Base-by-base conservation (phyloP, 306 rosid species). In the Arachis hypogaea region DNA sequence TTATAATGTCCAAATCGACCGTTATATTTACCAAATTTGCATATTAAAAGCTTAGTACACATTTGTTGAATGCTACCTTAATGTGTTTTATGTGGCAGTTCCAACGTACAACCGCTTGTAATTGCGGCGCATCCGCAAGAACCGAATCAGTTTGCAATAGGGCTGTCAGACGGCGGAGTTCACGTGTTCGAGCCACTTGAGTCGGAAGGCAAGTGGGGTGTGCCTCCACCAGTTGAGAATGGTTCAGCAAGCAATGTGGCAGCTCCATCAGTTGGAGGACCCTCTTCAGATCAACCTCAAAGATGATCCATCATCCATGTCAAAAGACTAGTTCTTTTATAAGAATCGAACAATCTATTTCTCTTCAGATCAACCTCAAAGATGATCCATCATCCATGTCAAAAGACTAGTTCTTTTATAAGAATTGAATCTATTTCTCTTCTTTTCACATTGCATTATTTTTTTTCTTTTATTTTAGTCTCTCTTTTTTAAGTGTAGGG, bases 81-180 rank as follows among this genome's bases (percentile, higher is more conserved):
- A 4, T 69, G 6, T 9, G 51, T 61, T 44, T 7, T 28, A 67
- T 59, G 82, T 80, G 12, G 85, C 91, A 89, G 84, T 62, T 88
- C 92, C 62, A 86, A 72, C 7, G 86, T 82, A 59, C 97, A 89
- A 45, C 97, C 98, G 44, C 87, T 85, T 1, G 96, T 91, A 77
- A 86, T 94, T 11, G 92, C 98, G 2, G 98, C 98, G 4, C 97
- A 94, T 78, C 98, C 98, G 3, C 97, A 88, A 75, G 98, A 94
- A 78, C 75, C 98, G 74, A 86, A 89, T 65, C 97, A 94, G 79
- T 89, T 94, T 80, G 97, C 98, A 7, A 47, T 94, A 62, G 98
- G 98, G 52, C 81, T 94, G 49, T 88, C 97, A 1, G 98, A 94
- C 69, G 98, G 98, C 3, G 97, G 87, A 66, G 97, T 94, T 82